Percentiles rank a stretch among this genome's conserved stretches.
Evolutionary conservation across 2,329 filamentous ascomycete genomes (phyloP).

Genomic region (Phyllosticta citribraziliensis): DNA sequence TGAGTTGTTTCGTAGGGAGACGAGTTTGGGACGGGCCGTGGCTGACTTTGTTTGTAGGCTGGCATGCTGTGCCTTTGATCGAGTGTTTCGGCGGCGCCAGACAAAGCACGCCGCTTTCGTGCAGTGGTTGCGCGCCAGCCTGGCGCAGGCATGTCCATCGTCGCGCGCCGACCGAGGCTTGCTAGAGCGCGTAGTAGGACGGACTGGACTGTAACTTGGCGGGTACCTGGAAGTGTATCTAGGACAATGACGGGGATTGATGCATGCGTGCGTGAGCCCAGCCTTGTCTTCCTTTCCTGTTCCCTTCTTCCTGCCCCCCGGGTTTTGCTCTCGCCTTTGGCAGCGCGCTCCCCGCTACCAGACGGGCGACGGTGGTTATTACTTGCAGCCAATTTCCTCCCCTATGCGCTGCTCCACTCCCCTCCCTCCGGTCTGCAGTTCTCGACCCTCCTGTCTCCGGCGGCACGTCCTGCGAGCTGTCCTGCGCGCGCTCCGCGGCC

Average conservation of each 20-base stretch:
- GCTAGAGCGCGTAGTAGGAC: not conserved
- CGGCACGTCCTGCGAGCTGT: not conserved
- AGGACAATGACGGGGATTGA: no score
- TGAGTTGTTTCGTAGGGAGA: conserved; percentile 1
- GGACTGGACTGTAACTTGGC: no score
- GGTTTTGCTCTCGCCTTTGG: not conserved
- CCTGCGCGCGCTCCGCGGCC: not conserved
- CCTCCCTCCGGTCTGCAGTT: not conserved
- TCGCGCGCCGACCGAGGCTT: not conserved
- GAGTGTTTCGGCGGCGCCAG: conserved; percentile 62
- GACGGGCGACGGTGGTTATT: not conserved
- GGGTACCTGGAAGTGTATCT: not conserved
- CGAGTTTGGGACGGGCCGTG: not conserved
- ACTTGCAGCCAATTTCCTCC: not conserved
- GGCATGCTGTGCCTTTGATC: conserved; percentile 58
- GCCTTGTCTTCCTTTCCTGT: not conserved
- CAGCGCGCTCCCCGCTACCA: not conserved
- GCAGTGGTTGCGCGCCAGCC: conserved; percentile 48
- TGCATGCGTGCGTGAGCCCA: conserved; percentile 1
- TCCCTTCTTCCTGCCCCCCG: conserved; percentile 6
- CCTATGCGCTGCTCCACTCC: not conserved
- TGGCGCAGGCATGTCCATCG: not conserved
- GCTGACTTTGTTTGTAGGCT: conserved; percentile 39
- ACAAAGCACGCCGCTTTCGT: conserved; percentile 56
- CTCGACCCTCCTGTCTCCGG: not conserved